These are phyloP conservation scores for Chrysoporthe puriensis DNA, from an alignment of 2,329 filamentous ascomycete genomes.

Conservation along the genomic window DNA sequence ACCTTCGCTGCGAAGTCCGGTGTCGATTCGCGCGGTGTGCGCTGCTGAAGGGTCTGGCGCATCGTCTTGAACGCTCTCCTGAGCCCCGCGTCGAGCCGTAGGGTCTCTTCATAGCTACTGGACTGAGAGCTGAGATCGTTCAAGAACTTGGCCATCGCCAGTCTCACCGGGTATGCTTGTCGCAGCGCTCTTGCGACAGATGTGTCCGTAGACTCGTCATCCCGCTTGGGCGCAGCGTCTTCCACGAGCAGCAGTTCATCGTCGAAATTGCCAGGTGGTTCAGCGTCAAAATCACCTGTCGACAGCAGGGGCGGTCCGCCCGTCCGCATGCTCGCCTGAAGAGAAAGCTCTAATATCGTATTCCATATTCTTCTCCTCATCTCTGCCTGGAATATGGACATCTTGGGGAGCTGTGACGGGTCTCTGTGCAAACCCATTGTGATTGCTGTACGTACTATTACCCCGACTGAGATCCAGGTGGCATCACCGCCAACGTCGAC, in stretches of 20 bases:
- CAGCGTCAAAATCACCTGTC: conserved; percentile 53
- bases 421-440: conserved; percentile 63
- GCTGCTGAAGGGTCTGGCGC: conserved; percentile 34
- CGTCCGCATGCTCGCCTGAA: conserved; percentile 55
- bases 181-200: conserved; percentile 53
- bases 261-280: conserved; percentile 53
- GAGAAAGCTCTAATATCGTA: conserved; percentile 57
- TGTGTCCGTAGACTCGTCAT: conserved; percentile 48
- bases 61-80: conserved; percentile 44
- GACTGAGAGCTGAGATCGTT: conserved; percentile 49
- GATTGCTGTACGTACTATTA: conserved; percentile 47
- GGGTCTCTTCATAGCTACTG: conserved; percentile 51
- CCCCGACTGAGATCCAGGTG: conserved; percentile 55
- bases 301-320: conserved; percentile 55
- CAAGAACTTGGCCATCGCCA: conserved; percentile 48
- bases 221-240: conserved; percentile 31
- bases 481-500: conserved; percentile 54
- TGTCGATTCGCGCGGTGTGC: conserved; percentile 37
- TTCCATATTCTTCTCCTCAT: conserved; percentile 61
- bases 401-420: conserved; percentile 51
- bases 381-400: conserved; percentile 53
- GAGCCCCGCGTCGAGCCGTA: conserved; percentile 51
- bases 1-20: conserved; percentile 50
- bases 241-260: conserved; percentile 52
- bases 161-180: conserved; percentile 47